Evolutionary conservation across 192 early-diverging fungal species (phyloP).

Genomic region (Dissophora ornata): DNA sequence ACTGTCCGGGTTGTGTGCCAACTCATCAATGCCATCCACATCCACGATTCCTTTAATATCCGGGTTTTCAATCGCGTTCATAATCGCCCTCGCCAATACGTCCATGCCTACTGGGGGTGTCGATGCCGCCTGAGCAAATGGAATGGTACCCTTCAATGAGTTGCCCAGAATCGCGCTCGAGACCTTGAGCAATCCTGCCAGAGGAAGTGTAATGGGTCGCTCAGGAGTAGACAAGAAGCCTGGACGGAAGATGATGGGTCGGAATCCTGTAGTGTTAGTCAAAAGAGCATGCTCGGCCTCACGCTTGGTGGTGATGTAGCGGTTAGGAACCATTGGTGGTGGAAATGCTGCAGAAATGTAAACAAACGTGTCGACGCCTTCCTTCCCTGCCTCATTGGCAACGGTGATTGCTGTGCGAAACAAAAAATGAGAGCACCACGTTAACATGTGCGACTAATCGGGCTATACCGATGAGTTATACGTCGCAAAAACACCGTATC

Average conservation of each 20-base stretch:
- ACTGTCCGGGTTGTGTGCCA: slow-evolving; percentile 41
- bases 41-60: slow-evolving; percentile 57
- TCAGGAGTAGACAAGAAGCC: slow-evolving; percentile 72
- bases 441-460: no score
- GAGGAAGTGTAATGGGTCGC: slow-evolving; percentile 67
- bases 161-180: slow-evolving; percentile 58
- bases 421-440: no score
- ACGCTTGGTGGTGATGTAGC: slow-evolving; percentile 80
- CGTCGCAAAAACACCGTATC: no score
- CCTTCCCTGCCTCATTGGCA: slow-evolving; percentile 62
- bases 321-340: slow-evolving; percentile 70
- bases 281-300: slow-evolving; percentile 73
- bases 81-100: slow-evolving; percentile 57
- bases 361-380: slow-evolving; percentile 66
- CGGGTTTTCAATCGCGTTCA: slow-evolving; percentile 53
- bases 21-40: slow-evolving; percentile 55
- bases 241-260: slow-evolving; percentile 55
- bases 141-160: slow-evolving; percentile 56
- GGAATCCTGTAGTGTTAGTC: slow-evolving; percentile 52
- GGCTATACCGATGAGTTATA: no score
- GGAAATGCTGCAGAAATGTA: slow-evolving; percentile 77
- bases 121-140: slow-evolving; percentile 57
- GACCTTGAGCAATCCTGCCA: slow-evolving; percentile 64
- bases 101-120: slow-evolving; percentile 60
- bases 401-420: slow-evolving; percentile 64